phyloP scores from a whole-genome alignment of 2,329 filamentous ascomycete genomes.

The Colletotrichum sojae region DNA sequence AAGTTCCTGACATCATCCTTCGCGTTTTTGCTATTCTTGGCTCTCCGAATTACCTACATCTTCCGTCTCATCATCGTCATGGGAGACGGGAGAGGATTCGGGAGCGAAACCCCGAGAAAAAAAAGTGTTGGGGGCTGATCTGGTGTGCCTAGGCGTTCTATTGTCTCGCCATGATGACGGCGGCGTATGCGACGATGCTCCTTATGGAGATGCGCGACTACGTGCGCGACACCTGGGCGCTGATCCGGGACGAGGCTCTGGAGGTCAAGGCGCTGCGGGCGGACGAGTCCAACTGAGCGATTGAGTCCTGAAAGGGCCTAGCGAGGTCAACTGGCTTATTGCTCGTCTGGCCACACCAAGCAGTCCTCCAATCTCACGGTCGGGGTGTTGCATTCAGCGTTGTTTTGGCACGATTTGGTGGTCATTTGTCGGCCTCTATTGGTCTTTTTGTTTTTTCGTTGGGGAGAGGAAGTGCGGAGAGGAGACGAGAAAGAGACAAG shows the following conservation, averaged over 20 bases:
- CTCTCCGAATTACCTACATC: neutral
- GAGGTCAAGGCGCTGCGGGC: conserved; percentile 39
- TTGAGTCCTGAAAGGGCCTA: conserved; percentile 13
- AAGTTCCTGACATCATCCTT: conserved; percentile 30
- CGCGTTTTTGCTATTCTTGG: conserved; percentile 12
- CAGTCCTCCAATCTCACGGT: neutral
- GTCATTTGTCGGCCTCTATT: neutral
- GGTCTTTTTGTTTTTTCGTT: neutral
- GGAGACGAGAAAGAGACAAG: neutral
- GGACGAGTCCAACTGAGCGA: conserved; percentile 30
- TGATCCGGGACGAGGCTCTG: conserved; percentile 37
- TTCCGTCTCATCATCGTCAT: conserved; percentile 14
- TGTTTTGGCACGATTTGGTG: neutral
- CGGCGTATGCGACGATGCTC: conserved; percentile 38
- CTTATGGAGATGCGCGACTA: conserved; percentile 38
- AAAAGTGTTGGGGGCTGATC: conserved; percentile 21
- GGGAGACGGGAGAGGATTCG: neutral
- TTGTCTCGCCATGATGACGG: conserved; percentile 40
- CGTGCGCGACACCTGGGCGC: conserved; percentile 38
- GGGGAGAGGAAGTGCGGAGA: neutral
- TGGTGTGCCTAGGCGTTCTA: conserved; percentile 35
- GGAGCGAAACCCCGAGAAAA: conserved; percentile 5
- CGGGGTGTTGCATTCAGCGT: neutral
- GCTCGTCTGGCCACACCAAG: no score
- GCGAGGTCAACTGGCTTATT: neutral